These are phyloP conservation scores for Cynara cardunculus DNA, from an alignment of 129 eudicot genomes.

Conservation along the genomic window DNA sequence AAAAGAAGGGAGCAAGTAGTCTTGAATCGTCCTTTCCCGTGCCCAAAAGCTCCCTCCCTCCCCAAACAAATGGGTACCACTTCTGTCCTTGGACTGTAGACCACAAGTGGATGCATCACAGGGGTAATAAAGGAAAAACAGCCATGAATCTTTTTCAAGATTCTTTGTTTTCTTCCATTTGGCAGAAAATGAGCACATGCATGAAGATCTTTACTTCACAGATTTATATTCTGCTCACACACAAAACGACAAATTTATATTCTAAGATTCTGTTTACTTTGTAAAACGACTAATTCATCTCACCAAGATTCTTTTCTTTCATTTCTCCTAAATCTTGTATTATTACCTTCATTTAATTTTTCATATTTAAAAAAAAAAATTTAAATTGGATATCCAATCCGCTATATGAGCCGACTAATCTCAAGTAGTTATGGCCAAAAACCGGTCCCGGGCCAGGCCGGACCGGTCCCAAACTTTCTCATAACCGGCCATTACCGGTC, in stretches of 20 bases:
- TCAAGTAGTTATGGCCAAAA: too few species aligned
- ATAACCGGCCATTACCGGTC: too few species aligned
- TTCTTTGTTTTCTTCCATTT: constrained; percentile 24
- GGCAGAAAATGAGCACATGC: constrained; percentile 9
- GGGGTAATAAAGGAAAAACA: constrained; percentile 3
- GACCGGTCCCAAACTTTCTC: too few species aligned
- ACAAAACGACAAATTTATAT: background rate
- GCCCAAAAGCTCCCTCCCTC: constrained; percentile 8
- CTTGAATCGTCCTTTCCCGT: constrained; percentile 12
- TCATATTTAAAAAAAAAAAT: too few species aligned
- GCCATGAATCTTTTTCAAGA: constrained; percentile 24
- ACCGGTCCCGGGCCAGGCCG: too few species aligned
- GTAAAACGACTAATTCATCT: background rate
- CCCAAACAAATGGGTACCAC: constrained; percentile 20
- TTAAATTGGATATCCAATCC: too few species aligned
- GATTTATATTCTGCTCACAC: background rate
- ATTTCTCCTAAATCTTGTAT: background rate
- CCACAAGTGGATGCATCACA: constrained; percentile 16
- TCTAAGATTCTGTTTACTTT: background rate
- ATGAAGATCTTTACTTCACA: background rate
- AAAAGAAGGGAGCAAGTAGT: background rate
- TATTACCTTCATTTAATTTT: too few species aligned
- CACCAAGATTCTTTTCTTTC: background rate
- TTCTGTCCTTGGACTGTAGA: background rate
- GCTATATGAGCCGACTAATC: too few species aligned